Conservation (phyloP, 352 stramenopile genomes). For the Phytopythium helicoides region DNA sequence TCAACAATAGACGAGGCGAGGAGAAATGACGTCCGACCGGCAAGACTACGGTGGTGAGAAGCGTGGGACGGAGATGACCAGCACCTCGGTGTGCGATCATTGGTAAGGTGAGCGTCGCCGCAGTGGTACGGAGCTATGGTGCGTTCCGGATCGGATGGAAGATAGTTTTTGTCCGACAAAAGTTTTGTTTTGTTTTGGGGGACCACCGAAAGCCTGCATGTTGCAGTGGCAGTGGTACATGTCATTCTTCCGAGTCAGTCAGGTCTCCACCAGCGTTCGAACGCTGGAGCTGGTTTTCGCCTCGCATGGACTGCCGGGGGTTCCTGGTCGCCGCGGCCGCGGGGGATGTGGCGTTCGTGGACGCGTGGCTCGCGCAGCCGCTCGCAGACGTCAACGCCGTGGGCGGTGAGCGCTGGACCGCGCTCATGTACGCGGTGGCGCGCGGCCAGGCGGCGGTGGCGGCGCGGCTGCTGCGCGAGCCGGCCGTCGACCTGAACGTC, state of each 20-base stretch:
- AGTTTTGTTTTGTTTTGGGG: too few species aligned
- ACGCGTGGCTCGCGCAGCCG: constrained; percentile 29
- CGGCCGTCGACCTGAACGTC: constrained; percentile 49
- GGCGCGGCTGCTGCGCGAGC: constrained; percentile 32
- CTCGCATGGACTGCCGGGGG: constrained; percentile 5
- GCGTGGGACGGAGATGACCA: too few species aligned
- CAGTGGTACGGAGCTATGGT: not conserved
- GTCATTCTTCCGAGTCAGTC: too few species aligned
- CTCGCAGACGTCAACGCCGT: constrained; percentile 48
- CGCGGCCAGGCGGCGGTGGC: constrained; percentile 40
- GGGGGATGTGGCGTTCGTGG: constrained; percentile 34
- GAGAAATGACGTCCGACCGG: not conserved
- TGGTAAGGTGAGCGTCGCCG: not conserved
- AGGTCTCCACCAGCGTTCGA: too few species aligned
- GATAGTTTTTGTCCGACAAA: too few species aligned
- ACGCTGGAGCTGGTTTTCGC: too few species aligned
- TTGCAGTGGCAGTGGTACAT: too few species aligned
- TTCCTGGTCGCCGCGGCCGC: constrained; percentile 53
- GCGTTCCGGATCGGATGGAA: too few species aligned
- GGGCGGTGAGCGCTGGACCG: constrained; percentile 64
- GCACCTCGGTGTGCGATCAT: too few species aligned
- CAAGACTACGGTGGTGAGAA: too few species aligned
- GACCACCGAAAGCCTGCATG: too few species aligned
- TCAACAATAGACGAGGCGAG: too few species aligned
- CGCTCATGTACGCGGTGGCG: constrained; percentile 65